Evolutionary conservation across 129 eudicot genomes (phyloP).

Genomic region (Lactuca saligna): DNA sequence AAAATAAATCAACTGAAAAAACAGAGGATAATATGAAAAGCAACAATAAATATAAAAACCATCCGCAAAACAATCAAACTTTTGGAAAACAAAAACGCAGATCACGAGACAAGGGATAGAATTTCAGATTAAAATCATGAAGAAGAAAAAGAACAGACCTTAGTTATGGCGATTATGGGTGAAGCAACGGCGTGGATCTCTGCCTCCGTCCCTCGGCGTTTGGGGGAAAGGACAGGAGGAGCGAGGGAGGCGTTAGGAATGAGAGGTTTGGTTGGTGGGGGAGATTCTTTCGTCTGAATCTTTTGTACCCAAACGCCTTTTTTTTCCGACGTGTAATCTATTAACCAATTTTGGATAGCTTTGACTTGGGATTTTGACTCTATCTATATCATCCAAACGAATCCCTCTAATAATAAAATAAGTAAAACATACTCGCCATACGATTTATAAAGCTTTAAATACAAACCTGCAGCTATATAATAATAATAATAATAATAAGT

Average conservation of each 20-base stretch:
- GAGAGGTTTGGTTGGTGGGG: constrained; percentile 9
- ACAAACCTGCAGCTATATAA: too few relatives aligned
- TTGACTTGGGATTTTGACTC: background rate
- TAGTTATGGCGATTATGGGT: constrained; percentile 11
- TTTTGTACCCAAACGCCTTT: background rate
- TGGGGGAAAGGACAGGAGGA: background rate
- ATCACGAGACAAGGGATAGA: background rate
- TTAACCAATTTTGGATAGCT: background rate
- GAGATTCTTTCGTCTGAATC: constrained; percentile 20
- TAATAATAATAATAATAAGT: too few relatives aligned
- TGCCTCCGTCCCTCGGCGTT: constrained; percentile 24
- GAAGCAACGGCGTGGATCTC: constrained; percentile 26
- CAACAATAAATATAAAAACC: background rate
- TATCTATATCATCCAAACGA: background rate
- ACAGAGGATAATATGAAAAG: background rate
- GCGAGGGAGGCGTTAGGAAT: constrained; percentile 9
- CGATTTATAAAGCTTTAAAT: too few relatives aligned
- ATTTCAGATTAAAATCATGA: background rate
- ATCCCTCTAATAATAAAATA: background rate
- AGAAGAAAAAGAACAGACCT: constrained; percentile 3
- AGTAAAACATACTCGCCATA: background rate
- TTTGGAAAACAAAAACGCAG: background rate
- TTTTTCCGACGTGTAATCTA: constrained; percentile 20
- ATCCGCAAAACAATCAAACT: background rate
- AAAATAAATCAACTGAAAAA: background rate